Evolutionary conservation across 2,329 filamentous ascomycete species (phyloP).

Genomic region (Rhinocladiella mackenziei): DNA sequence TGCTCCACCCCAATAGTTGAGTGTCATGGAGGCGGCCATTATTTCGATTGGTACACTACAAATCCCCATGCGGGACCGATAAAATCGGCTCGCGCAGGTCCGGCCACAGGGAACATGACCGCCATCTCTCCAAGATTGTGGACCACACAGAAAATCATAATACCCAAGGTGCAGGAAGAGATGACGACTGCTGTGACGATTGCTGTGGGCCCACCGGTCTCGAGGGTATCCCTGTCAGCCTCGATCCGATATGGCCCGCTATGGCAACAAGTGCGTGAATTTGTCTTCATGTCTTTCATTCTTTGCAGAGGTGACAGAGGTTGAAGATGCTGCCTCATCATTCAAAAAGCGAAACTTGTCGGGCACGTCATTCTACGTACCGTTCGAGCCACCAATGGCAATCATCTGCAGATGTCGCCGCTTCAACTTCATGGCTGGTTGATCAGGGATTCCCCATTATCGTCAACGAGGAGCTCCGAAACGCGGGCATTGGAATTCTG

Average conservation of each 20-base stretch:
- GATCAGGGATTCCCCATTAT: conserved; percentile 56
- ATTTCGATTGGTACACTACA: conserved; percentile 87
- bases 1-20: conserved; percentile 67
- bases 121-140: conserved; percentile 88
- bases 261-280: too few relatives aligned
- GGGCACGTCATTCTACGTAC: conserved; percentile 40
- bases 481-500: conserved; percentile 40
- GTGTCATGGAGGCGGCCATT: conserved; percentile 77
- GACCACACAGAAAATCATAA: conserved; percentile 86
- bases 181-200: conserved; percentile 70
- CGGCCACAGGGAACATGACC: conserved; percentile 81
- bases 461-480: conserved; percentile 38
- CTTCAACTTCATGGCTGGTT: conserved; percentile 66
- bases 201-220: conserved; percentile 71
- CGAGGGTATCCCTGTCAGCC: conserved; percentile 56
- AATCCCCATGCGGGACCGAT: conserved; percentile 92
- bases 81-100: conserved; percentile 85
- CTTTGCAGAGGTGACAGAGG: too few relatives aligned
- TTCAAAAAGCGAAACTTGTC: too few relatives aligned
- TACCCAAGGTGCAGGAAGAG: conserved; percentile 69
- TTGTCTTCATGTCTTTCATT: too few relatives aligned
- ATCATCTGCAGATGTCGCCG: conserved; percentile 76
- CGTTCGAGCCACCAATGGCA: conserved; percentile 88
- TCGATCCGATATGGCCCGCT: not conserved
- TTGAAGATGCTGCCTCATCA: too few relatives aligned